phyloP scores from a whole-genome alignment of 2,329 filamentous ascomycete species.

The Mollisiaceae sp. region DNA sequence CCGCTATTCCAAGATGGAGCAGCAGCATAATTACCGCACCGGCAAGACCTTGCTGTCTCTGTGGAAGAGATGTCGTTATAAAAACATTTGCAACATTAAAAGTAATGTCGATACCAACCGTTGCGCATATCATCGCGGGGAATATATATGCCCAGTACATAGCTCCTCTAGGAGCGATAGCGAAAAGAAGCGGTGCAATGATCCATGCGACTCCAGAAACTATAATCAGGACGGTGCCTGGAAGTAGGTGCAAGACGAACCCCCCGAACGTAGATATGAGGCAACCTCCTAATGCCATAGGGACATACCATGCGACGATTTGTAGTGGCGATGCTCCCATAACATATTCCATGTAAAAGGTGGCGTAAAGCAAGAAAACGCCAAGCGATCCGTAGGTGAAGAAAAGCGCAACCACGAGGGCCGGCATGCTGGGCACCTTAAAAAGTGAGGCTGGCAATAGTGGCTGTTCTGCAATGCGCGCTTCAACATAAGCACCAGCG shows the following conservation, averaged over 20 bases:
- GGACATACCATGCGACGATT: slow-evolving; percentile 65
- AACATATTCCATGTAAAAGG: slow-evolving; percentile 63
- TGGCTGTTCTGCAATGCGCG: slow-evolving; percentile 70
- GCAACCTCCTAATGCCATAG: slow-evolving; percentile 71
- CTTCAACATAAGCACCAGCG: slow-evolving; percentile 71
- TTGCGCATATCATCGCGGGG: slow-evolving; percentile 70
- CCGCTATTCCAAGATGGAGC: slow-evolving; percentile 73
- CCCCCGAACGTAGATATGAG: slow-evolving; percentile 67
- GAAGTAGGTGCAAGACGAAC: slow-evolving; percentile 58
- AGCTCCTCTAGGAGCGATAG: slow-evolving; percentile 50
- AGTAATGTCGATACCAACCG: slow-evolving; percentile 75
- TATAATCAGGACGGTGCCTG: slow-evolving; percentile 57
- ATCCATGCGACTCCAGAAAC: slow-evolving; percentile 59
- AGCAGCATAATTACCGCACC: slow-evolving; percentile 74
- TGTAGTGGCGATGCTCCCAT: slow-evolving; percentile 59
- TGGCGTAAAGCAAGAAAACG: slow-evolving; percentile 72
- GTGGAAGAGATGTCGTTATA: slow-evolving; percentile 74
- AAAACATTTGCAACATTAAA: slow-evolving; percentile 80
- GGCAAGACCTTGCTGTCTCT: slow-evolving; percentile 70
- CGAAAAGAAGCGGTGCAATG: slow-evolving; percentile 58
- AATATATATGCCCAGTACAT: slow-evolving; percentile 73
- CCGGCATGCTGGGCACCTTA: slow-evolving; percentile 69
- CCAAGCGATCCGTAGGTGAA: slow-evolving; percentile 73
- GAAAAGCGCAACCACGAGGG: slow-evolving; percentile 64
- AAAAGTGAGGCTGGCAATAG: slow-evolving; percentile 75